phyloP scores from a whole-genome alignment of 768 basidiomycete genomes.

The Leucosporidium creatinivorum region DNA sequence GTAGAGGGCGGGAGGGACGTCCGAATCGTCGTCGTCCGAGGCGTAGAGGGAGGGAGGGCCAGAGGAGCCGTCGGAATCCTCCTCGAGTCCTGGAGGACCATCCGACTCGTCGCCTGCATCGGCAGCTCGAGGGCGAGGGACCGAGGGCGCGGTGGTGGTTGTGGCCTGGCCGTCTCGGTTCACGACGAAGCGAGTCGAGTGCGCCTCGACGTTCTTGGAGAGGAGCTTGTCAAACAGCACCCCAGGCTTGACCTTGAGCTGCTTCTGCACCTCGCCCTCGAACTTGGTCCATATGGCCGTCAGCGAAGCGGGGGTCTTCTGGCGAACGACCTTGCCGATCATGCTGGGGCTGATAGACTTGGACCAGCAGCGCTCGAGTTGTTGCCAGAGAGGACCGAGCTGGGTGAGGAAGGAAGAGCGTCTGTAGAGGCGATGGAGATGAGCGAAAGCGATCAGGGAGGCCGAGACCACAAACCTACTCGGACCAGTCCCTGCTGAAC shows the following conservation, averaged over 20 bases:
- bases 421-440: neutral
- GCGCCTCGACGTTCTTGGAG: neutral
- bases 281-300: slow-evolving; percentile 12
- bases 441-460: neutral
- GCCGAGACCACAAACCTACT: neutral
- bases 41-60: slow-evolving; percentile 1
- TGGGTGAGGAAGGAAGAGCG: slow-evolving; percentile 12
- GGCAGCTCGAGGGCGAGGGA: neutral
- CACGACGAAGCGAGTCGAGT: neutral
- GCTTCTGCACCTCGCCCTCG: neutral
- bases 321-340: slow-evolving; percentile 1
- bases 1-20: slow-evolving; percentile 1
- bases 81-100: slow-evolving; percentile 1
- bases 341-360: neutral
- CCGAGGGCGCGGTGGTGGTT: neutral
- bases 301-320: neutral
- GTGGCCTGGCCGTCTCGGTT: neutral
- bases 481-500: slow-evolving; percentile 9
- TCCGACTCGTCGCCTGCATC: neutral
- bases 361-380: slow-evolving; percentile 15
- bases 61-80: neutral
- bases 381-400: slow-evolving; percentile 14
- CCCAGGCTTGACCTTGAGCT: slow-evolving; percentile 1
- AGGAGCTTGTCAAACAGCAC: slow-evolving; percentile 11
- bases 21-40: slow-evolving; percentile 3